Percentiles rank a stretch among this genome's conserved stretches.
These are phyloP conservation scores for Lanmaoa rubissima DNA, from an alignment of 768 basidiomycete species.

Conservation along the genomic window DNA sequence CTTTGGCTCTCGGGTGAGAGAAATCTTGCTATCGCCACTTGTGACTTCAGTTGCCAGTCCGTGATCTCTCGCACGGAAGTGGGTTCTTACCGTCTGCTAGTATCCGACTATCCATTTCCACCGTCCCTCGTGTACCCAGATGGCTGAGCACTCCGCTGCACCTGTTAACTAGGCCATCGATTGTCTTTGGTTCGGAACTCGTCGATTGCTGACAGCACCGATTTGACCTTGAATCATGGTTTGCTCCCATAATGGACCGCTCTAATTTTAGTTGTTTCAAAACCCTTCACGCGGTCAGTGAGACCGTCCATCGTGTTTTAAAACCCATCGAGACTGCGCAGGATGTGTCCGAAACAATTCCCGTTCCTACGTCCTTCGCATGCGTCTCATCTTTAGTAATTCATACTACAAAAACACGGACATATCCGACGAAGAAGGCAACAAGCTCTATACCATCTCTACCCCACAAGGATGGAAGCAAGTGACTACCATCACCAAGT, in stretches of 20 bases:
- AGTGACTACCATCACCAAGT: constrained; percentile 12
- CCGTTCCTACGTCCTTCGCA: neutral
- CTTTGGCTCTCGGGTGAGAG: neutral
- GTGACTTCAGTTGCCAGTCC: neutral
- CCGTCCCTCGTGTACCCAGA: too few species aligned
- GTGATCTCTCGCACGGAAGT: neutral
- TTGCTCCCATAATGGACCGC: neutral
- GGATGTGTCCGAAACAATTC: neutral
- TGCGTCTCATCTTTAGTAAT: constrained; percentile 18
- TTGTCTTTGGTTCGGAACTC: neutral
- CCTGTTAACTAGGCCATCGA: neutral
- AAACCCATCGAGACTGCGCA: neutral
- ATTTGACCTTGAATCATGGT: neutral
- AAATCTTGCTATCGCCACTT: too few species aligned
- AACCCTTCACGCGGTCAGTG: constrained; percentile 1
- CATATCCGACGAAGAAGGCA: constrained; percentile 14
- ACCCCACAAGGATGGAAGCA: constrained; percentile 16
- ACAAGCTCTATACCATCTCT: constrained; percentile 19
- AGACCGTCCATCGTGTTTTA: neutral
- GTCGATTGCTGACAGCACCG: neutral
- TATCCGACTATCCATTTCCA: neutral
- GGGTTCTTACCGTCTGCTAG: neutral
- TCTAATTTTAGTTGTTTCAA: constrained; percentile 11
- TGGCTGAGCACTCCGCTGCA: neutral
- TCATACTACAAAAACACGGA: constrained; percentile 19